Base-by-base conservation (phyloP, 768 basidiomycete species). In the Cystofilobasidium macerans region DNA sequence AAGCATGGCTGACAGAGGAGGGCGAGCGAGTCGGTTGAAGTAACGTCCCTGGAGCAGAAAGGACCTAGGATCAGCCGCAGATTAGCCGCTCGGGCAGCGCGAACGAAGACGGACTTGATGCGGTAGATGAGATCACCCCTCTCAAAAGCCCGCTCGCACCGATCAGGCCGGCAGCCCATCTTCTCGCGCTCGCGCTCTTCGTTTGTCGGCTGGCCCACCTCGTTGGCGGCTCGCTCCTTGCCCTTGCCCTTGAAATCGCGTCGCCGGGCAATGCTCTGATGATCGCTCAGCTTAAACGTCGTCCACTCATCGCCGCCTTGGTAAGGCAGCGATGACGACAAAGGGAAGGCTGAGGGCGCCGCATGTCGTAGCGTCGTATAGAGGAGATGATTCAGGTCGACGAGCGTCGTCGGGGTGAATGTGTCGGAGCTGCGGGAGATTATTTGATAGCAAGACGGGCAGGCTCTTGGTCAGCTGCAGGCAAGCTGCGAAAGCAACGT, bases 91-190 rank as follows among this genome's bases (percentile, higher is more conserved):
- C n/a, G n/a, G 18, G 1, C 32, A 58, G 2, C 16, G 13, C 20
- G 33, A 7, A 43, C 16, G 40, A 35, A 14, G 33, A 79, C 89
- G 79, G 72, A 90, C 90, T 89, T 89, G 87, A 91, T 94, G 58
- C 90, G 82, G 76, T 92, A 94, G 71, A 91, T 91, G 71, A 86
- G 85, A 76, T 95, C 91, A 26, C 91, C 91, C 71, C 88, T 88
- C 75, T 84, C 86, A 77, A 94, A 89, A 47, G 92, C 87, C 72
- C 87, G 83, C 2, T 85, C 86, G 73, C 91, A 94, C 32, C 61
- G 56, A 13, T 38, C 24, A 9, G 22, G 24, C 20, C 26, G 20
- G 28, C 33, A 18, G 35, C 22, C 9, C 28, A 53, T 38, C 32
- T 38, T 53, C 18, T 30, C 26, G 26, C 12, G 1, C 20, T 43